Conservation (phyloP, 2,329 filamentous ascomycete species). For the Botrytis medusae region DNA sequence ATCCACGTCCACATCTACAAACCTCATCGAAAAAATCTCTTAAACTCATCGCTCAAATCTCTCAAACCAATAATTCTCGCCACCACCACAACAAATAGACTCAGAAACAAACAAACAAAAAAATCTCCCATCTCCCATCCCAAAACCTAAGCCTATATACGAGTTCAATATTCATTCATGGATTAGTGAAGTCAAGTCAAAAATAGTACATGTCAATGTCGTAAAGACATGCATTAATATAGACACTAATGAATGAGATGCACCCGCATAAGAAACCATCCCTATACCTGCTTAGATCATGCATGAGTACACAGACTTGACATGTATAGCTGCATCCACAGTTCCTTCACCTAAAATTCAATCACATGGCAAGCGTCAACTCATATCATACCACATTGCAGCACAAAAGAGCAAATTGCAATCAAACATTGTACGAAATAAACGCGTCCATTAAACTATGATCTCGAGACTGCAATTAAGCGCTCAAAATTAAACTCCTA, state of each 20-base stretch:
- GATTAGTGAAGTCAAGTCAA: background rate
- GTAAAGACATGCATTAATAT: background rate
- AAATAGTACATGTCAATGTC: background rate
- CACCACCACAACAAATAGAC: too few species aligned
- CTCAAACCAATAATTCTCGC: too few species aligned
- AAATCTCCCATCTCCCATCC: too few species aligned
- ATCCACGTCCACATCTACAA: too few species aligned
- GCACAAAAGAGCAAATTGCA: background rate
- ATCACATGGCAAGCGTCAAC: background rate
- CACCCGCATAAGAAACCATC: background rate
- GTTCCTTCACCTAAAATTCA: background rate
- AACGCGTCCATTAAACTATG: background rate
- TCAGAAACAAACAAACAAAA: too few species aligned
- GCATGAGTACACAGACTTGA: background rate
- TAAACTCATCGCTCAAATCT: too few species aligned
- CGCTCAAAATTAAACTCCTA: slow-evolving; percentile 12
- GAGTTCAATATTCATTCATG: background rate
- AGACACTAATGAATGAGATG: background rate
- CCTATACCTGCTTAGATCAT: background rate
- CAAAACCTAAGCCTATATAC: background rate
- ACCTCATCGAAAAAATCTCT: too few species aligned
- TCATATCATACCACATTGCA: background rate
- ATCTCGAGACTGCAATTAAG: slow-evolving; percentile 18
- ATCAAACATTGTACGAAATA: background rate
- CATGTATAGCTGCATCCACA: background rate